phyloP scores from a whole-genome alignment of 371 early-diverging fungal genomes.

The Mucor piriformis region DNA sequence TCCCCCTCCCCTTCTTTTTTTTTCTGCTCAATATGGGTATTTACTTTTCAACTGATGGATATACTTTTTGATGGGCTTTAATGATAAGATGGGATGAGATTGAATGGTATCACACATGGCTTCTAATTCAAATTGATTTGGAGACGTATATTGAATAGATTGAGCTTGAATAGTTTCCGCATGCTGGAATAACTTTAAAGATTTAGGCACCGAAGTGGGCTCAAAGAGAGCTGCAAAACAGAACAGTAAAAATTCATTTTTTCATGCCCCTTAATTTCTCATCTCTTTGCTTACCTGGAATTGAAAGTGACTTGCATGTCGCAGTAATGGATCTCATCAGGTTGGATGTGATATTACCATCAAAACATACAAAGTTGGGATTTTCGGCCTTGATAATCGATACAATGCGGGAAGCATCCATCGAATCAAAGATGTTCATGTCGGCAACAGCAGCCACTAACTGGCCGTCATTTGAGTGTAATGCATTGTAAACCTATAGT shows the following conservation, averaged over 20 bases:
- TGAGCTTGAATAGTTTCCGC: slow-evolving; percentile 15
- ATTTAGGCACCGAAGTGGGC: slow-evolving; percentile 90
- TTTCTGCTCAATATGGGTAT: not conserved
- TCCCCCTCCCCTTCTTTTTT: not conserved
- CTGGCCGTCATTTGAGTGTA: slow-evolving; percentile 73
- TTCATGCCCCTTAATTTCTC: not conserved
- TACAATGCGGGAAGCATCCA: slow-evolving; percentile 38
- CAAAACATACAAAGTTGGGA: slow-evolving; percentile 67
- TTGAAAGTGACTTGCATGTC: slow-evolving; percentile 29
- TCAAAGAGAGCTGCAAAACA: slow-evolving; percentile 73
- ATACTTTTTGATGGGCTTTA: not conserved
- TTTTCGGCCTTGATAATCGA: slow-evolving; percentile 29
- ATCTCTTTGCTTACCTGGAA: slow-evolving; percentile 36
- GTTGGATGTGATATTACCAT: slow-evolving; percentile 67
- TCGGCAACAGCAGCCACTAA: slow-evolving; percentile 85
- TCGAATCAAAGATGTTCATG: slow-evolving; percentile 73
- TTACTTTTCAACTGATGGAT: not conserved
- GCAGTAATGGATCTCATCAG: slow-evolving; percentile 47
- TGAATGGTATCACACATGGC: slow-evolving; percentile 62
- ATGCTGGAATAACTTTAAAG: slow-evolving; percentile 58
- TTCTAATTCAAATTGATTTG: slow-evolving; percentile 68
- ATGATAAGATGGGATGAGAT: slow-evolving; percentile 3
- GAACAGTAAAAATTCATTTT: not conserved
- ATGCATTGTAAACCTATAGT: slow-evolving; percentile 72
- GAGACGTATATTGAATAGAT: slow-evolving; percentile 59